These are phyloP conservation scores for Neurospora tetraspora DNA, from an alignment of 495 filamentous ascomycete species.

Conservation along the genomic window DNA sequence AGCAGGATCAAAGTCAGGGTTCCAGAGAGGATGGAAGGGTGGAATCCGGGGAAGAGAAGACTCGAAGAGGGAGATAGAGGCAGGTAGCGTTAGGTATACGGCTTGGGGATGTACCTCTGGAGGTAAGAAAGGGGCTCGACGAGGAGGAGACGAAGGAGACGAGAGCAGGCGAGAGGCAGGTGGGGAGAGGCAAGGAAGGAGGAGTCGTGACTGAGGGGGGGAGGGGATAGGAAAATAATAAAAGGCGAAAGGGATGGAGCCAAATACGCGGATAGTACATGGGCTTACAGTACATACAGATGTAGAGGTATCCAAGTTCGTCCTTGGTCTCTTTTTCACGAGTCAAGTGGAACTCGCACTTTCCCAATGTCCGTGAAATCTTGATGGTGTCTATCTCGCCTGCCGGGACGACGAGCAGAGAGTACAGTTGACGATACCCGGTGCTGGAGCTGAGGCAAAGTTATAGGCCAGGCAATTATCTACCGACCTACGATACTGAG, in stretches of 20 bases:
- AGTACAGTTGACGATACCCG: not conserved
- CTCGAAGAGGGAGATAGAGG: not conserved
- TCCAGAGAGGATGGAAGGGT: not conserved
- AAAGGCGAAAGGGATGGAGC: not conserved
- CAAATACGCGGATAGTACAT: not conserved
- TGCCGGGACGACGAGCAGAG: not conserved
- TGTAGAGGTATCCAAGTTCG: not conserved
- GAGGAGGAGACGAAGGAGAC: not conserved
- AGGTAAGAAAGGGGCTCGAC: not conserved
- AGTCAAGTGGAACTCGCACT: not conserved
- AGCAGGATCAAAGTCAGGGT: not conserved
- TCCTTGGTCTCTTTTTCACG: not conserved
- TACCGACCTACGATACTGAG: not conserved
- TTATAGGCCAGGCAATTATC: not conserved
- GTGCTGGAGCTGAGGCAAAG: not conserved
- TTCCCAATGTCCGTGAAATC: not conserved
- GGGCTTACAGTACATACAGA: not conserved
- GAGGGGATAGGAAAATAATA: not conserved
- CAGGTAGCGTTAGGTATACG: not conserved
- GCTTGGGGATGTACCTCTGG: not conserved
- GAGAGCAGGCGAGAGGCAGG: not conserved
- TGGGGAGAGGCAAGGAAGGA: not conserved
- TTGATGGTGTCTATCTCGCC: not conserved
- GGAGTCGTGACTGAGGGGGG: not conserved
- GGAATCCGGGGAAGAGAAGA: not conserved